A percentile compares a stretch with the other conserved stretches of the same genome.
Conservation (phyloP, 352 stramenopile species). For the Pythium vanterpoolii region DNA sequence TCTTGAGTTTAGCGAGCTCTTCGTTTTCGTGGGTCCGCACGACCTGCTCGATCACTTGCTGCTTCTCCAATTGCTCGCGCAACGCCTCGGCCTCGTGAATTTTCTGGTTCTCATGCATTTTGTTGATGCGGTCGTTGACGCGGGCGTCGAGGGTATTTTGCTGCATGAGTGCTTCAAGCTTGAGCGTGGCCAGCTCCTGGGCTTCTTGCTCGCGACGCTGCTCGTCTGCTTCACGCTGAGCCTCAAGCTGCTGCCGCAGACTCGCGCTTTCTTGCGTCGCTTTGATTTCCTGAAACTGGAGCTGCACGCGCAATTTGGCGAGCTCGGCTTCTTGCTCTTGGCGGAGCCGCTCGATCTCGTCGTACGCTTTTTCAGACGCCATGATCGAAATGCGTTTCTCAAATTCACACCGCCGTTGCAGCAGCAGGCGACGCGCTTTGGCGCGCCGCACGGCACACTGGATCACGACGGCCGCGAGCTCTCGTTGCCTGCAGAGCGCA, state of each 20-base stretch:
- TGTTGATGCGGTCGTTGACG: slow-evolving; percentile 38
- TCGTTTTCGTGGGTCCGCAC: slow-evolving; percentile 63
- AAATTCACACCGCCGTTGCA: slow-evolving; percentile 56
- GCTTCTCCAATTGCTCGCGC: slow-evolving; percentile 37
- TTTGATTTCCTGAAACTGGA: slow-evolving; percentile 48
- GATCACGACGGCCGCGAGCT: slow-evolving; percentile 59
- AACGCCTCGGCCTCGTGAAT: slow-evolving; percentile 35
- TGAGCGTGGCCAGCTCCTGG: slow-evolving; percentile 48
- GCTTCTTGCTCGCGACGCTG: slow-evolving; percentile 42
- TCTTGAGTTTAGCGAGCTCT: slow-evolving; percentile 46
- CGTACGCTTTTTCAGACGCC: slow-evolving; percentile 72
- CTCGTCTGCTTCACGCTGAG: slow-evolving; percentile 45
- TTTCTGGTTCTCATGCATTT: slow-evolving; percentile 33
- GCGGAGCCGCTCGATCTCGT: slow-evolving; percentile 75
- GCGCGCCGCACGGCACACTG: slow-evolving; percentile 56
- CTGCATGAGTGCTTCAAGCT: slow-evolving; percentile 57
- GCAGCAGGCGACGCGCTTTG: slow-evolving; percentile 36
- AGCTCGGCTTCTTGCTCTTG: slow-evolving; percentile 74
- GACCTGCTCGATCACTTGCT: slow-evolving; percentile 44
- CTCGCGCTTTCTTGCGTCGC: slow-evolving; percentile 46
- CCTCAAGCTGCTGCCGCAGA: slow-evolving; percentile 40
- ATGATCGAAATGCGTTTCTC: slow-evolving; percentile 79
- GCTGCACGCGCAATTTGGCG: slow-evolving; percentile 55
- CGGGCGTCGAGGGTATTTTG: slow-evolving; percentile 28
- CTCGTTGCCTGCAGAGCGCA: slow-evolving; percentile 29